Evolutionary conservation across 208 protist species (phyloP), one percentile per base, ranked within the genome.

Genomic region (Trypanosoma scelopori): DNA sequence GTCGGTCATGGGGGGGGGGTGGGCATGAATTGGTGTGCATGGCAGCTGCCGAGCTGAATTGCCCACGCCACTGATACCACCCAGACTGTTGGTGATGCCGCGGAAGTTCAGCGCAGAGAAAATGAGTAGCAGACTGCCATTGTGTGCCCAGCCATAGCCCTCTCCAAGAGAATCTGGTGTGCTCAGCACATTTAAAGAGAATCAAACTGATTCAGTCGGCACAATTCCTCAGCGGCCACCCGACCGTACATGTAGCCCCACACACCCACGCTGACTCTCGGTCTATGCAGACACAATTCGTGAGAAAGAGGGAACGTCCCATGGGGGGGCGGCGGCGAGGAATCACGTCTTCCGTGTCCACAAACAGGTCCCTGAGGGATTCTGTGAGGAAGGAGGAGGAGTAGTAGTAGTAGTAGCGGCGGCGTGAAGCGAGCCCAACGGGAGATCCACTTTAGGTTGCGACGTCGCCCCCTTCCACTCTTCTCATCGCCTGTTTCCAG

Each of bases 251-350:
- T 96, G 60, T 97, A 98, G 16, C 97, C 98, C 42, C 99, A 98
- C 50, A 98, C 98, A 55, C 98, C 89, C 32, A 99, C 97, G 65
- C 99, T n/a, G n/a, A n/a, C n/a, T n/a, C n/a, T n/a, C n/a, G n/a
- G n/a, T n/a, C n/a, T n/a, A n/a, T n/a, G n/a, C n/a, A n/a, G n/a
- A n/a, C n/a, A n/a, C n/a, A n/a, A n/a, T n/a, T n/a, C n/a, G n/a
- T n/a, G n/a, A n/a, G n/a, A n/a, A n/a, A n/a, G n/a, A n/a, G n/a
- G n/a, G n/a, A n/a, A n/a, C n/a, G n/a, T n/a, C n/a, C n/a, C n/a
- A n/a, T n/a, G n/a, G n/a, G n/a, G n/a, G n/a, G n/a, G n/a, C n/a
- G n/a, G n/a, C n/a, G n/a, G n/a, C n/a, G n/a, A n/a, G n/a, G n/a
- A n/a, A n/a, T n/a, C n/a, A n/a, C n/a, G n/a, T n/a, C n/a, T n/a